These are phyloP conservation scores for Ganoderma boninense DNA, from an alignment of 1,284 basidiomycete genomes.

Conservation along the genomic window DNA sequence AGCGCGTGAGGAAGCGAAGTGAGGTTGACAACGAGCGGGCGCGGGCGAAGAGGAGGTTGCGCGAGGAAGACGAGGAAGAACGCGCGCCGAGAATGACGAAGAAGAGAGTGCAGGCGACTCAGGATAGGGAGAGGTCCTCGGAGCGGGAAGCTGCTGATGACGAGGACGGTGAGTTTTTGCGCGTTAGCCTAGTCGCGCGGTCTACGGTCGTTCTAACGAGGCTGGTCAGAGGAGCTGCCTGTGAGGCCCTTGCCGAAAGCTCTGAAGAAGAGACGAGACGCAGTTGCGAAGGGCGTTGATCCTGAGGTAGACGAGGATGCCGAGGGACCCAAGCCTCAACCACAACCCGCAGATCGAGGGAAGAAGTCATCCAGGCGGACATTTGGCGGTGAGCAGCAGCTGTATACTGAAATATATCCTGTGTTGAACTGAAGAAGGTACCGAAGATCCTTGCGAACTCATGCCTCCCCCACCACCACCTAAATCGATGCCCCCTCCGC, in stretches of 20 bases:
- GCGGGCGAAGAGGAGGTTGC: constrained; percentile 22
- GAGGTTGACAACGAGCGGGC: constrained; percentile 27
- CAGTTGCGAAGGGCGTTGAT: background rate
- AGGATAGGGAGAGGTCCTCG: constrained; percentile 22
- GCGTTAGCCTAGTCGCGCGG: background rate
- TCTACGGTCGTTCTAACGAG: background rate
- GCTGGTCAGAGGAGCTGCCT: constrained; percentile 16
- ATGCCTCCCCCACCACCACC: constrained; percentile 28
- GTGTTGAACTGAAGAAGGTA: background rate
- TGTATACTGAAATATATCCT: background rate
- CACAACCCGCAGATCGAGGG: constrained; percentile 6
- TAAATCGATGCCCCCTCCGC: constrained; percentile 9
- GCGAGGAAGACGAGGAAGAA: constrained; percentile 22
- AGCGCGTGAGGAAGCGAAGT: constrained; percentile 30
- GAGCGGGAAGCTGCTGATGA: constrained; percentile 30
- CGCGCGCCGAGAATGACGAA: constrained; percentile 19
- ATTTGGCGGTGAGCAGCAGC: background rate
- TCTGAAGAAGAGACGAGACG: constrained; percentile 23
- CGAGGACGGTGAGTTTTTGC: constrained; percentile 28
- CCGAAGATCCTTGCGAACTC: constrained; percentile 13
- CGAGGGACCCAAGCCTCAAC: constrained; percentile 11
- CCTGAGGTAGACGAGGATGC: constrained; percentile 15
- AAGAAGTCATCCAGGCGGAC: constrained; percentile 15
- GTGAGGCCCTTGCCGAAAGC: constrained; percentile 13
- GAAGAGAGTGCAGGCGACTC: constrained; percentile 16